A percentile compares a stretch with the other conserved stretches of the same genome.
phyloP scores from a whole-genome alignment of 2,329 filamentous ascomycete species.

The Apiospora malaysiana region DNA sequence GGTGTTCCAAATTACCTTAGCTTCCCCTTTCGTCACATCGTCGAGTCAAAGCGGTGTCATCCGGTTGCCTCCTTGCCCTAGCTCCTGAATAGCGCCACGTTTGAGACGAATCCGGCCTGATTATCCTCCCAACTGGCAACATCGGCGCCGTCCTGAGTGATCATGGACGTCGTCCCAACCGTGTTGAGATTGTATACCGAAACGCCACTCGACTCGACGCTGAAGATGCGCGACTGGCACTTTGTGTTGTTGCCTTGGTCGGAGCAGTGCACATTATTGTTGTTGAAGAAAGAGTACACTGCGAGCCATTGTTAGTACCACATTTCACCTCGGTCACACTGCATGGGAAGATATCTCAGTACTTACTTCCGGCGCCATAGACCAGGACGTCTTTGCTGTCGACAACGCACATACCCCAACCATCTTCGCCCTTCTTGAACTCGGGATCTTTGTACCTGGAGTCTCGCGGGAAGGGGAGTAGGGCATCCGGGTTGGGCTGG shows the following conservation, averaged over 20 bases:
- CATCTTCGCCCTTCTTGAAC: constrained; percentile 55
- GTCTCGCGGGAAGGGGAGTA: constrained; percentile 58
- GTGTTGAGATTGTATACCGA: constrained; percentile 53
- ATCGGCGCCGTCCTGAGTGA: constrained; percentile 42
- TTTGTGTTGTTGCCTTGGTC: constrained; percentile 45
- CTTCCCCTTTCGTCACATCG: not conserved
- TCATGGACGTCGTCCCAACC: constrained; percentile 48
- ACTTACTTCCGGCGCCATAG: constrained; percentile 62
- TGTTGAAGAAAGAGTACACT: constrained; percentile 71
- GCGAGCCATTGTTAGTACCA: constrained; percentile 25
- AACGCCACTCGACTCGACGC: constrained; percentile 37
- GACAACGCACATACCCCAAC: constrained; percentile 70
- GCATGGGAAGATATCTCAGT: not conserved
- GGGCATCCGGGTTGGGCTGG: constrained; percentile 67
- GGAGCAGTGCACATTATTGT: constrained; percentile 61
- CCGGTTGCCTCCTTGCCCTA: constrained; percentile 11
- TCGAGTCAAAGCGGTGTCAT: constrained; percentile 2
- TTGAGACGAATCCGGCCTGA: constrained; percentile 45
- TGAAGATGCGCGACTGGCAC: constrained; percentile 54
- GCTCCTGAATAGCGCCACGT: constrained; percentile 40
- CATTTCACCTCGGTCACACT: not conserved
- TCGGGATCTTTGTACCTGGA: constrained; percentile 52
- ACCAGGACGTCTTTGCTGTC: constrained; percentile 59
- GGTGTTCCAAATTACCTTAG: not conserved
- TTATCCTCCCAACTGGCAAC: constrained; percentile 46